Evolutionary conservation across 805 yeast species (phyloP).

Genomic region (Candida xyloterini): DNA sequence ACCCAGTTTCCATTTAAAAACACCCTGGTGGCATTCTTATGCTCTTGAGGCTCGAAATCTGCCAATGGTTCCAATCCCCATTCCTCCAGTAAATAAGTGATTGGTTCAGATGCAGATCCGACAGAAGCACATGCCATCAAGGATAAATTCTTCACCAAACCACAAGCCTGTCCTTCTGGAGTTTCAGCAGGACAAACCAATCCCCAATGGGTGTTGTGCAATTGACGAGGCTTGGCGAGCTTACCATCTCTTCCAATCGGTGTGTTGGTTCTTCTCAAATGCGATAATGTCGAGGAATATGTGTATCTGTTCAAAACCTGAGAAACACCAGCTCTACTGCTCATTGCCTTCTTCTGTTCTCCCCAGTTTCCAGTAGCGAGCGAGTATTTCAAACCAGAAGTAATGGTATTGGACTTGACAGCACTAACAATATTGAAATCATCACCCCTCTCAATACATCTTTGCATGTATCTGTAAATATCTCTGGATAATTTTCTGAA

Average conservation of each 20-base stretch:
- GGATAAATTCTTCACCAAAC: slow-evolving; percentile 93
- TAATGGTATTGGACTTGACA: slow-evolving; percentile 93
- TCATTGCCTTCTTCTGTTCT: slow-evolving; percentile 99
- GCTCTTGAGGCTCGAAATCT: slow-evolving; percentile 89
- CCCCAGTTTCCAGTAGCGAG: slow-evolving; percentile 99
- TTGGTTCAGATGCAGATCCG: slow-evolving; percentile 96
- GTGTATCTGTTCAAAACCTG: slow-evolving; percentile 98
- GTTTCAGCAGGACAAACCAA: slow-evolving; percentile 99
- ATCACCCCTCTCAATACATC: slow-evolving; percentile 96
- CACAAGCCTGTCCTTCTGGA: slow-evolving; percentile 99
- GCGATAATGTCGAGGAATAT: slow-evolving; percentile 96
- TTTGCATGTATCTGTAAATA: slow-evolving; percentile 96
- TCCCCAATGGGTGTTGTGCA: slow-evolving; percentile 99
- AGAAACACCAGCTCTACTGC: slow-evolving; percentile 98
- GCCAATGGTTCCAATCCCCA: slow-evolving; percentile 99
- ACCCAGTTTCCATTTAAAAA: slow-evolving; percentile 99
- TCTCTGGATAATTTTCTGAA: slow-evolving; percentile 95
- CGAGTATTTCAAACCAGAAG: slow-evolving; percentile 96
- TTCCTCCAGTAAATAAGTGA: slow-evolving; percentile 87
- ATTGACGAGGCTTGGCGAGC: slow-evolving; percentile 97
- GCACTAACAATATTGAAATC: slow-evolving; percentile 96
- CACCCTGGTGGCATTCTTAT: slow-evolving; percentile 88
- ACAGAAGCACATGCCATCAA: slow-evolving; percentile 97
- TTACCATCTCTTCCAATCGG: slow-evolving; percentile 99
- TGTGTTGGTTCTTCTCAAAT: slow-evolving; percentile 97